Evolutionary conservation across 2,329 filamentous ascomycete species (phyloP).

Genomic region (Knufia fluminis): DNA sequence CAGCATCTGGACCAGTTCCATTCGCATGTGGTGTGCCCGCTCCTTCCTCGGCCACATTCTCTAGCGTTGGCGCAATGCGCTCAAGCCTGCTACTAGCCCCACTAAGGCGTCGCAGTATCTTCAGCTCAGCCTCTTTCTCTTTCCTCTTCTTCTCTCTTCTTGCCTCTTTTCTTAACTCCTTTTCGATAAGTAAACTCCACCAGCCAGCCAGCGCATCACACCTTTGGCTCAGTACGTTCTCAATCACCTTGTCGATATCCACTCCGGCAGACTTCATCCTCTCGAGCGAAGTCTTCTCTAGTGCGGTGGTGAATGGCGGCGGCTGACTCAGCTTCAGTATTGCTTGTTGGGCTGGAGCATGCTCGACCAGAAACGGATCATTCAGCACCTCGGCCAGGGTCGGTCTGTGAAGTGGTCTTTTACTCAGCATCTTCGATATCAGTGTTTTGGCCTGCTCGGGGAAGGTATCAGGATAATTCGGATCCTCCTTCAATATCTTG

Average conservation of each 20-base stretch:
- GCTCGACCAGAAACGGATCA: constrained; percentile 77
- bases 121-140: constrained; percentile 73
- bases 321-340: constrained; percentile 76
- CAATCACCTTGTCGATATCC: constrained; percentile 87
- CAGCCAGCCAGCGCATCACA: constrained; percentile 88
- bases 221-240: constrained; percentile 80
- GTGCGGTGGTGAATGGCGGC: constrained; percentile 69
- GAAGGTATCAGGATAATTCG: constrained; percentile 72
- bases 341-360: constrained; percentile 78
- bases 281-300: constrained; percentile 86
- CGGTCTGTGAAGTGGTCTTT: constrained; percentile 76
- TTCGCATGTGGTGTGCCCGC: constrained; percentile 29
- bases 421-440: constrained; percentile 73
- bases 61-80: constrained; percentile 64
- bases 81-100: constrained; percentile 82
- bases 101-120: constrained; percentile 71
- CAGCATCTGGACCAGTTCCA: no score
- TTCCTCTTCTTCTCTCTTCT: constrained; percentile 72
- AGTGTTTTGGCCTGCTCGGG: constrained; percentile 68
- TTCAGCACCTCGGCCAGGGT: constrained; percentile 74
- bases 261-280: constrained; percentile 91
- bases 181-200: constrained; percentile 92
- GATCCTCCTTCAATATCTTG: constrained; percentile 77
- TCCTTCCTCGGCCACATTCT: constrained; percentile 71
- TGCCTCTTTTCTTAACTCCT: constrained; percentile 79